A percentile compares a stretch with the other conserved stretches of the same genome.
Evolutionary conservation across 176 grass and related monocot species (phyloP).

Genomic region (Ensete ventricosum): DNA sequence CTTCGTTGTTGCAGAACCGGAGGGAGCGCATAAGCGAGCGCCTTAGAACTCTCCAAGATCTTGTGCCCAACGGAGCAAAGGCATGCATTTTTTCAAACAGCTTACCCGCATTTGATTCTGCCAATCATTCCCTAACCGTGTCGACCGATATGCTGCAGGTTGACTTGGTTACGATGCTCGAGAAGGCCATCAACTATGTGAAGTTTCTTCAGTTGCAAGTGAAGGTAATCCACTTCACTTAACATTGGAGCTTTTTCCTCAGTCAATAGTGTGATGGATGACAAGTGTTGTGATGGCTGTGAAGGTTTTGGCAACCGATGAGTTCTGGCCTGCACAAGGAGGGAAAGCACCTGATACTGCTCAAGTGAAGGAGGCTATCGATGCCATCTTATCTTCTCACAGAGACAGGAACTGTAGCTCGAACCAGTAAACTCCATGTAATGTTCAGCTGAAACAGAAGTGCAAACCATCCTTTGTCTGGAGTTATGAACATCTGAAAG

Average conservation of each 20-base stretch:
- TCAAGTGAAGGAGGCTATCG: slow-evolving; percentile 70
- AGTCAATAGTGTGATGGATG: background rate
- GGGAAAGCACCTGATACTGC: slow-evolving; percentile 57
- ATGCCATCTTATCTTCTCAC: slow-evolving; percentile 53
- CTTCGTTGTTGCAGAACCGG: slow-evolving; percentile 26
- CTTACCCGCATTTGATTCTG: too few species aligned
- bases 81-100: background rate
- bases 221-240: slow-evolving; percentile 33
- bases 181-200: slow-evolving; percentile 90
- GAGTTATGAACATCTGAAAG: background rate
- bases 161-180: slow-evolving; percentile 78
- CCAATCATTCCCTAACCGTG: too few species aligned
- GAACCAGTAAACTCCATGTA: background rate
- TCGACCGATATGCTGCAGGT: too few species aligned
- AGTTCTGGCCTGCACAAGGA: slow-evolving; percentile 88
- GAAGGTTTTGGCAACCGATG: slow-evolving; percentile 79
- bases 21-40: slow-evolving; percentile 4
- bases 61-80: slow-evolving; percentile 87
- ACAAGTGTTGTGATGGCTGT: background rate
- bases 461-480: background rate
- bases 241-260: too few species aligned
- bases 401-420: background rate
- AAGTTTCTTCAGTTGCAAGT: slow-evolving; percentile 96
- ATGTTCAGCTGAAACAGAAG: background rate
- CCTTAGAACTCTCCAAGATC: slow-evolving; percentile 70